Conservation (phyloP, 1,284 basidiomycete genomes). For the Veloboletus limbatus region DNA sequence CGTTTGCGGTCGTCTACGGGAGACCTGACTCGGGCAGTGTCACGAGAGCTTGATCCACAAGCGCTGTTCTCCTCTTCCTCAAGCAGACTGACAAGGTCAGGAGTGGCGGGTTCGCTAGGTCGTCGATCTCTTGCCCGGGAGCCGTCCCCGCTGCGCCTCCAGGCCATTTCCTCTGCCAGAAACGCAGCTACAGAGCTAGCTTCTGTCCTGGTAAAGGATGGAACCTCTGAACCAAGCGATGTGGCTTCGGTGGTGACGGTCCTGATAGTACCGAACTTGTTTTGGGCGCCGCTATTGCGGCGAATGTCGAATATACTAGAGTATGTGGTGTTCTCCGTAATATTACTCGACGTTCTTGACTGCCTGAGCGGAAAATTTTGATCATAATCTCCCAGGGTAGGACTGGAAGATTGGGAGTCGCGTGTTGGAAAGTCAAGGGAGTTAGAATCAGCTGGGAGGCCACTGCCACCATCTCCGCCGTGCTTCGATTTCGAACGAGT, state of each 20-base stretch:
- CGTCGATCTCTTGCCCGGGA: slow-evolving; percentile 50
- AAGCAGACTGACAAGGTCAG: slow-evolving; percentile 63
- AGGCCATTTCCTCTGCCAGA: slow-evolving; percentile 43
- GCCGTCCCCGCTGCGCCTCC: slow-evolving; percentile 39
- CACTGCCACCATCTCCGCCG: slow-evolving; percentile 29
- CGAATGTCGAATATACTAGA: slow-evolving; percentile 64
- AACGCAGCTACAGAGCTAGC: slow-evolving; percentile 49
- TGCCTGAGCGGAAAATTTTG: slow-evolving; percentile 45
- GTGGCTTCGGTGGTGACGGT: slow-evolving; percentile 76
- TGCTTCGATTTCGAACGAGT: slow-evolving; percentile 34
- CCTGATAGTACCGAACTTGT: slow-evolving; percentile 73
- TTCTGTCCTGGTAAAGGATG: slow-evolving; percentile 62
- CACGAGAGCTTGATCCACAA: slow-evolving; percentile 37
- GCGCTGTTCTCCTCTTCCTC: slow-evolving; percentile 70
- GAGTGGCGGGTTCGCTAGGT: slow-evolving; percentile 55
- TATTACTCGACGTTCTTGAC: slow-evolving; percentile 50
- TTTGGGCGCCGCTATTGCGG: slow-evolving; percentile 42
- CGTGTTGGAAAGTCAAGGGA: slow-evolving; percentile 32
- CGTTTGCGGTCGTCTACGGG: slow-evolving; percentile 15
- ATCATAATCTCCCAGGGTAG: slow-evolving; percentile 31
- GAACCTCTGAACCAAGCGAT: slow-evolving; percentile 52
- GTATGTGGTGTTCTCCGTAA: slow-evolving; percentile 54
- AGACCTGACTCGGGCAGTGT: slow-evolving; percentile 27
- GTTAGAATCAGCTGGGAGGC: slow-evolving; percentile 25
- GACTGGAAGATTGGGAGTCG: slow-evolving; percentile 24